Evolutionary conservation across 2,329 filamentous ascomycete species (phyloP).

Genomic region (Colletotrichum sp.): DNA sequence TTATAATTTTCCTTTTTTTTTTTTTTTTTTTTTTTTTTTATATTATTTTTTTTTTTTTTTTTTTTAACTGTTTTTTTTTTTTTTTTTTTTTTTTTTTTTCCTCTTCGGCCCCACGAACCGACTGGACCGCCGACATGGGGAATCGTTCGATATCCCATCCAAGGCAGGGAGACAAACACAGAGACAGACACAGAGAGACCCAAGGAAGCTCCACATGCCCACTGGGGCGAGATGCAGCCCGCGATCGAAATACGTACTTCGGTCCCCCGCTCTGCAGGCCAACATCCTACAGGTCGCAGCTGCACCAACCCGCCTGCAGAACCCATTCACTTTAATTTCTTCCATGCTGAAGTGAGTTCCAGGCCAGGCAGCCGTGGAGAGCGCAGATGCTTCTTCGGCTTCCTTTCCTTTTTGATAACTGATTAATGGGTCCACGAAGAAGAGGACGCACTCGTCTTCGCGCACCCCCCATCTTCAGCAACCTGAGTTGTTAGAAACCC

Average conservation of each 20-base stretch:
- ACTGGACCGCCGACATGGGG: not conserved
- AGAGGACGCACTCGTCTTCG: not conserved
- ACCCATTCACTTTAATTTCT: not conserved
- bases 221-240: not conserved
- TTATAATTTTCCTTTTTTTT: no score
- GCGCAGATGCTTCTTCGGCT: not conserved
- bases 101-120: not conserved
- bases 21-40: no score
- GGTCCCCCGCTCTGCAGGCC: not conserved
- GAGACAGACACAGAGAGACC: not conserved
- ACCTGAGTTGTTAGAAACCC: not conserved
- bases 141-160: slow-evolving; percentile 12
- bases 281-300: not conserved
- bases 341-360: not conserved
- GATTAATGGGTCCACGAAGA: not conserved
- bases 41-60: no score
- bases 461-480: not conserved
- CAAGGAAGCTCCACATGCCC: not conserved
- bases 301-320: not conserved
- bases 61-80: no score
- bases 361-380: not conserved
- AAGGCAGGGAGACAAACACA: not conserved
- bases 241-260: not conserved
- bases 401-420: not conserved
- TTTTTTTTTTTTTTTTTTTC: not conserved